Percentiles rank a stretch among this genome's conserved stretches.
These are phyloP conservation scores for Sideroxylon spinosum DNA, from an alignment of 179 eudicot species.

Conservation along the genomic window DNA sequence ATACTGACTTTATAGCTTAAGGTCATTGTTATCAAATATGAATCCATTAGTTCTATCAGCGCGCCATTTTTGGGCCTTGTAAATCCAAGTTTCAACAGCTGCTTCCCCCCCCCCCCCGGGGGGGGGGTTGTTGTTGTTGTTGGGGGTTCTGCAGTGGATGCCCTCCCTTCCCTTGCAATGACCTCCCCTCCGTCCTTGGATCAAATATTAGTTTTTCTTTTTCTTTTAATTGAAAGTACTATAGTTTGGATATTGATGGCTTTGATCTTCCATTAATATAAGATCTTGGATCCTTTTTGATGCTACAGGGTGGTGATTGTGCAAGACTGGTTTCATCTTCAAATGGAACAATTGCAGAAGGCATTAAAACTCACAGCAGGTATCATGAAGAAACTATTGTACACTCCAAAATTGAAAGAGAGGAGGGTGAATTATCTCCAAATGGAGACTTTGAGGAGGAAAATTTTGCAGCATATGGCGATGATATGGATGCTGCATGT, in stretches of 20 bases:
- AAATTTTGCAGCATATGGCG: slow-evolving; percentile 37
- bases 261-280: background rate
- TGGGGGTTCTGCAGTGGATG: too few species aligned
- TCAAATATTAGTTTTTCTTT: too few species aligned
- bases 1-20: background rate
- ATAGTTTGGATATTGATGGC: background rate
- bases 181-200: too few species aligned
- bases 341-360: slow-evolving; percentile 14
- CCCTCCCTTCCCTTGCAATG: too few species aligned
- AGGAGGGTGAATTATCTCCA: slow-evolving; percentile 69
- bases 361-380: slow-evolving; percentile 14
- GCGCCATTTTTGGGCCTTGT: background rate
- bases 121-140: too few species aligned
- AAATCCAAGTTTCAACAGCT: background rate
- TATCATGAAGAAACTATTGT: slow-evolving; percentile 21
- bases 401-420: slow-evolving; percentile 40
- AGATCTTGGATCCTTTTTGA: slow-evolving; percentile 2
- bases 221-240: background rate
- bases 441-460: slow-evolving; percentile 47
- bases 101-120: too few species aligned
- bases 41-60: background rate
- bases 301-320: slow-evolving; percentile 27
- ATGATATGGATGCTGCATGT: slow-evolving; percentile 29
- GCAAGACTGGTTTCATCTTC: slow-evolving; percentile 21
- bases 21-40: background rate